A percentile compares a stretch with the other conserved stretches of the same genome.
phyloP scores from a whole-genome alignment of 352 stramenopile species.

The Phytophthora palmivora region DNA sequence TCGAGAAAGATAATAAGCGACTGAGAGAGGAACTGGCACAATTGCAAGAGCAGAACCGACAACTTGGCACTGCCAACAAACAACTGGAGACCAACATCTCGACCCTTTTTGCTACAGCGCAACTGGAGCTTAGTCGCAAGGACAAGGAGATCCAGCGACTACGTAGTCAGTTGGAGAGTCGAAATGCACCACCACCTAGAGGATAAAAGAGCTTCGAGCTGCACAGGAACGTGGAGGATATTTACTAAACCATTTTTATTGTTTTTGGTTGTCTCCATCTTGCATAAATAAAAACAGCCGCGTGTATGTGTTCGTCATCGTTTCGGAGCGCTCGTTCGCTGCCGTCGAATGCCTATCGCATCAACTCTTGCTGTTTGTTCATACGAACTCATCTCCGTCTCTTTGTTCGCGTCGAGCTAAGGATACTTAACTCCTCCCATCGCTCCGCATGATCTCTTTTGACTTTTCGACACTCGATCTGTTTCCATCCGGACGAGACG shows the following conservation, averaged over 20 bases:
- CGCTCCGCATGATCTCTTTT: constrained; percentile 30
- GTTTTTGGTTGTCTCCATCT: constrained; percentile 40
- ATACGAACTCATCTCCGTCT: constrained; percentile 44
- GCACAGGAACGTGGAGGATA: constrained; percentile 12
- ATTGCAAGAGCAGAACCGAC: constrained; percentile 69
- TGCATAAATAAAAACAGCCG: constrained; percentile 53
- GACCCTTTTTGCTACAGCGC: constrained; percentile 73
- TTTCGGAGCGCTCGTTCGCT: constrained; percentile 45
- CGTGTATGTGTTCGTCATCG: constrained; percentile 43
- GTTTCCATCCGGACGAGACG: constrained; percentile 36
- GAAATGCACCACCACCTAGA: constrained; percentile 1
- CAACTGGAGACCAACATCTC: constrained; percentile 80
- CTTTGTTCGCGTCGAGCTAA: constrained; percentile 23
- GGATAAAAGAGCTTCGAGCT: constrained; percentile 4
- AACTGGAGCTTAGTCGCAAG: constrained; percentile 81
- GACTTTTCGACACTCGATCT: constrained; percentile 40
- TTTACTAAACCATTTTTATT: constrained; percentile 34
- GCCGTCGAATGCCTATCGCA: constrained; percentile 48
- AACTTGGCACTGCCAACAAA: constrained; percentile 63
- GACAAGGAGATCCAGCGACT: constrained; percentile 80
- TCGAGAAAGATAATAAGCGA: constrained; percentile 59
- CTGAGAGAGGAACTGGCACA: constrained; percentile 63
- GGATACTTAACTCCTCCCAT: constrained; percentile 12
- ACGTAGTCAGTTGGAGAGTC: constrained; percentile 49
- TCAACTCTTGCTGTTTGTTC: constrained; percentile 47